Evolutionary conservation across 371 early-diverging fungal genomes (phyloP), one percentile per base, ranked within the genome.

Genomic region (Thermomucor indicae-seudaticae): DNA sequence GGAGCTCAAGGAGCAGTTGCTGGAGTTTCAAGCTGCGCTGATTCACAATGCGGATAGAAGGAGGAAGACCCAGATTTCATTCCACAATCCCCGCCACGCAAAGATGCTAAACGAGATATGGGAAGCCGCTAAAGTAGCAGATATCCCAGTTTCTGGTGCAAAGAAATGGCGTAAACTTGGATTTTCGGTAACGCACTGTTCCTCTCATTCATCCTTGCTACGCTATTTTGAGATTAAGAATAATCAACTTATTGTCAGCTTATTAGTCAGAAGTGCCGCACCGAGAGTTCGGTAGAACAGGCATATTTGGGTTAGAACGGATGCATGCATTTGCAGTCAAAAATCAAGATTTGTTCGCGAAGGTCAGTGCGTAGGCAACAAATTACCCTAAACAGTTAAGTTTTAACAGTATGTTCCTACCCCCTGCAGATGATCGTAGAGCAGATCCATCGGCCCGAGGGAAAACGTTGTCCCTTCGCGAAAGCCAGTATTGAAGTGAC

Each of bases 101-200:
- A 60, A 54, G 11, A 66, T 79, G 60, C 58, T 89, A 7, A 67
- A 78, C 27, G 81, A 81, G 46, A 65, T 89, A 11, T 86, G 79
- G 83, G 53, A 71, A 25, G 64, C 68, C 5, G 76, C 85, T 1
- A 65, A 64, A 12, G 60, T 83, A n/a, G 62, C 63, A 2, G 61
- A 68, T 14, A 59, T 68, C 0, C 56, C 57, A 28, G 28, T 62
- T 2, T 53, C 61, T 0, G 67, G 68, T 10, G 67, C 67, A n/a
- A 57, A 62, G 11, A 80, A 82, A 64, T 89, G 87, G 87, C 68
- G 72, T 49, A 67, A 70, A 47, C 61, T 89, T 32, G 89, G 89
- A 8, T 89, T 89, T 63, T 69, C 79, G 35, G 88, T 84, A 70
- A 54, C 58, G n/a, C n/a, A n/a, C n/a, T n/a, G n/a, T n/a, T n/a